phyloP scores from a whole-genome alignment of 176 grass and related monocot species.

The Carex cristatella region DNA sequence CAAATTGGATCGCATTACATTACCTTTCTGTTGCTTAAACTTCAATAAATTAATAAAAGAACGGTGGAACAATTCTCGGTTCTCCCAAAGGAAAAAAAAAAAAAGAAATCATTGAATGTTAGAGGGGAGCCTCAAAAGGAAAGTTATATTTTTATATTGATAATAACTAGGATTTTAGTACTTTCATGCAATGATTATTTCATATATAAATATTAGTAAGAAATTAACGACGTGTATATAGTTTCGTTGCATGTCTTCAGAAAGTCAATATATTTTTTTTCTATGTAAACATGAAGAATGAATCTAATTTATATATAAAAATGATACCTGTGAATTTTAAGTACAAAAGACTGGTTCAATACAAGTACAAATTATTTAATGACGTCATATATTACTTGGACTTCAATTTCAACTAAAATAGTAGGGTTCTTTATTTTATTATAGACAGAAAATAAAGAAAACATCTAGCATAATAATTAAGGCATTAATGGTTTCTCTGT shows the following conservation, averaged over 20 bases:
- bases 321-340: neutral
- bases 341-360: neutral
- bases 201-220: neutral
- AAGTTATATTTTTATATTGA: neutral
- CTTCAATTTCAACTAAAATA: neutral
- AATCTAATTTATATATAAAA: neutral
- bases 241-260: neutral
- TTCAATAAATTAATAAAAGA: neutral
- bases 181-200: slow-evolving; percentile 10
- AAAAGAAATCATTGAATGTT: neutral
- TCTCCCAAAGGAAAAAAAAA: neutral
- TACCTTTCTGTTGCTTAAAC: neutral
- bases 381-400: neutral
- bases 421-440: too few species aligned
- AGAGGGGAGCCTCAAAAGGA: slow-evolving; percentile 8
- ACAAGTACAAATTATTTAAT: neutral
- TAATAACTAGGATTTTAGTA: neutral
- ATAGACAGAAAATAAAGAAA: neutral
- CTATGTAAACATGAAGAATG: neutral
- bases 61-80: neutral
- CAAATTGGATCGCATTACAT: neutral
- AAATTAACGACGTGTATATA: neutral
- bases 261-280: neutral
- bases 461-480: neutral
- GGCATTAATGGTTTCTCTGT: neutral